Percentiles rank a stretch among this genome's conserved stretches.
phyloP scores from a whole-genome alignment of 1,139 yeast species.

The Candida freyschussii region DNA sequence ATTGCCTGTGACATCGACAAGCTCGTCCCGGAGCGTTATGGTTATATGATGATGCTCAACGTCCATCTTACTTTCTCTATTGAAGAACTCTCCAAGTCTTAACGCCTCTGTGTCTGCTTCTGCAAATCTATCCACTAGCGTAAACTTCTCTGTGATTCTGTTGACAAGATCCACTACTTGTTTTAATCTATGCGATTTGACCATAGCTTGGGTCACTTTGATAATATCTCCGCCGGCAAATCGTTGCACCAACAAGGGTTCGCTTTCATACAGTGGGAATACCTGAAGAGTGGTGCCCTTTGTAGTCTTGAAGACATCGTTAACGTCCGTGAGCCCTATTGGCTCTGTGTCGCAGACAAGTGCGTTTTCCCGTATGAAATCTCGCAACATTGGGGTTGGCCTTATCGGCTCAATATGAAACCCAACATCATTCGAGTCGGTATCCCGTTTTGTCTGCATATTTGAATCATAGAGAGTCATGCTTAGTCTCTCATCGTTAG shows the following conservation, averaged over 20 bases:
- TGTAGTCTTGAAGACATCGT: constrained; percentile 8
- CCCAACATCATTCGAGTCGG: constrained; percentile 14
- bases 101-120: constrained; percentile 12
- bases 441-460: no score
- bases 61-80: constrained; percentile 4
- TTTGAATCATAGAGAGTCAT: constrained; percentile 1
- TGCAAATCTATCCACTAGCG: constrained; percentile 11
- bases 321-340: constrained; percentile 4
- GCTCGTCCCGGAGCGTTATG: constrained; percentile 4
- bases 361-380: constrained; percentile 1
- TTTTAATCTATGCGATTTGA: constrained; percentile 1
- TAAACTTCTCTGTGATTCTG: constrained; percentile 3
- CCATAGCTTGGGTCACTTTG: neutral
- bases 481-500: constrained; percentile 16
- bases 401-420: constrained; percentile 6
- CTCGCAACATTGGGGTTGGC: constrained; percentile 4
- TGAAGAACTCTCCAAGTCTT: constrained; percentile 8
- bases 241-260: constrained; percentile 1
- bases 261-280: constrained; percentile 7
- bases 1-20: neutral
- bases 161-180: constrained; percentile 2
- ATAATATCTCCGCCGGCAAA: constrained; percentile 8
- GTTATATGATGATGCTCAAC: constrained; percentile 5
- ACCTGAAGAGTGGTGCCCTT: constrained; percentile 7
- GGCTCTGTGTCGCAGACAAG: constrained; percentile 3